Conservation (phyloP, 1,139 yeast genomes). For the Nakaseomyces kungkrabaensis region DNA sequence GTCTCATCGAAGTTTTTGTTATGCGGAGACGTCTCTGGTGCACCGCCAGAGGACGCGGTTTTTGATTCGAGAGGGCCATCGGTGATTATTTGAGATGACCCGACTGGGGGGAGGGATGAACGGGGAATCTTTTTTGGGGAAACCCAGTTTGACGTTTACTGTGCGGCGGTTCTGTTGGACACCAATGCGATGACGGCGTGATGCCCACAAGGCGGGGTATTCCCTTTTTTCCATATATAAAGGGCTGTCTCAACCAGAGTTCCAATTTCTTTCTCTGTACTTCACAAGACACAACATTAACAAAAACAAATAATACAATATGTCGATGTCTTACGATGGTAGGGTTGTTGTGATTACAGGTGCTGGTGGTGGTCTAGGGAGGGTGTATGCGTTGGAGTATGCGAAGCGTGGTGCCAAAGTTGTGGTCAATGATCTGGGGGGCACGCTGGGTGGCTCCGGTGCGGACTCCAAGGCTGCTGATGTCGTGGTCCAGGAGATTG, state of each 20-base stretch:
- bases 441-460: constrained; percentile 65
- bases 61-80: neutral
- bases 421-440: constrained; percentile 87
- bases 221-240: no score
- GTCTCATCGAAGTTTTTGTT: no score
- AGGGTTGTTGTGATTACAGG: constrained; percentile 91
- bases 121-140: neutral
- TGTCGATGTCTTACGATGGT: constrained; percentile 41
- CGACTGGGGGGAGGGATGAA: neutral
- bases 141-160: no score
- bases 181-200: no score
- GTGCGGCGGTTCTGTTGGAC: no score
- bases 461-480: constrained; percentile 70
- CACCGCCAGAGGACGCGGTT: neutral
- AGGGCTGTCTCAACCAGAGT: no score
- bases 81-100: constrained; percentile 1
- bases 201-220: no score
- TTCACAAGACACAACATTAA: no score
- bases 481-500: constrained; percentile 76
- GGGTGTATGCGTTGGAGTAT: constrained; percentile 74
- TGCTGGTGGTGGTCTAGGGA: constrained; percentile 96
- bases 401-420: constrained; percentile 91
- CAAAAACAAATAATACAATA: no score
- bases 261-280: no score
- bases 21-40: neutral